Evolutionary conservation across 2,329 filamentous ascomycete species (phyloP), one percentile per base, ranked within the genome.

Genomic region (Cladosporium sp.): DNA sequence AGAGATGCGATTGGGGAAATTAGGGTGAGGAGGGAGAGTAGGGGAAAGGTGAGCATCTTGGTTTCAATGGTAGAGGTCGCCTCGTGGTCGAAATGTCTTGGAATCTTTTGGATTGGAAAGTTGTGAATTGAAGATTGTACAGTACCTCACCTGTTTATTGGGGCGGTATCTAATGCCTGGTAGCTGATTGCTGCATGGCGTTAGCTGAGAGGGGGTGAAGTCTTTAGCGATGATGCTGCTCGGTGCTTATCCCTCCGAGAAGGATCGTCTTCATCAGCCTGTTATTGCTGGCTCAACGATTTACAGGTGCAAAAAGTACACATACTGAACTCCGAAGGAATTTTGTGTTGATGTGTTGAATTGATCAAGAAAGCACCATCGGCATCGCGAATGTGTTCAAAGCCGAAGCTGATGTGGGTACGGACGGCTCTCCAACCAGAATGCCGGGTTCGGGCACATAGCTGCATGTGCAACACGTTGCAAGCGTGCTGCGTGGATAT

Each of bases 361-460:
- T 18, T 11, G 18, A 18, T 57, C 30, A 28, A 36, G 53, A 57
- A 54, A 57, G n/a, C n/a, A 26, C 5, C 18, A 21, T 58, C 56
- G 56, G 56, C 32, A 26, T 58, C 56, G 56, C 32, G 56, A 16
- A n/a, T 23, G 26, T 6, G 14, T 58, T 18, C 32, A 58, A 36
- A 23, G 56, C 56, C 56, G 32, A 34, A 63, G 48, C 59, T 54
- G 49, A 43, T 21, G 59, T 63, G 59, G 59, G 36, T 63, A 43
- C 59, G 48, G 34, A 63, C 59, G 59, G 59, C 59, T 63, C 59
- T 63, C 59, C 59, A 63, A 54, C 59, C 59, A 39, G 25, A 56
- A 26, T 39, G 49, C 59, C 59, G 59, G 49, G 34, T 26, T 39
- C 30, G 59, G 36, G 18, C 14, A 54, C 32, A 43, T 7, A 54